Evolutionary conservation across 176 grass and related monocot species (phyloP), one percentile per base, ranked within the genome.

Genomic region (Hordeum vulgare): DNA sequence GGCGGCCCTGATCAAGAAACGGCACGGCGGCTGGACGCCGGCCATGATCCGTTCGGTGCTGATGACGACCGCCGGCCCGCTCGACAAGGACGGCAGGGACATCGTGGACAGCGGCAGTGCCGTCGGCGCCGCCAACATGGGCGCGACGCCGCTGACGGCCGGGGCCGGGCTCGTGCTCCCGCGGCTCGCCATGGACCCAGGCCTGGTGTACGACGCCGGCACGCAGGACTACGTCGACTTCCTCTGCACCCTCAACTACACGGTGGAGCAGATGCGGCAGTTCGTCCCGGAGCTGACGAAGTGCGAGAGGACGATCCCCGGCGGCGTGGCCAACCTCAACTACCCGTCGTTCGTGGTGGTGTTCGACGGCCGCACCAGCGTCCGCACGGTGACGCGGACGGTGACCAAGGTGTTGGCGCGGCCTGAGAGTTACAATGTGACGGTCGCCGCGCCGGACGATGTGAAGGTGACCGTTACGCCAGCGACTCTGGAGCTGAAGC

Each of bases 21-120:
- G 34, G 26, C 65, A 90, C 58, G 59, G 20, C 11, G 54, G 27
- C 53, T 90, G 85, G 91, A 78, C 81, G 42, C 91, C 87, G 1
- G 87, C 91, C 63, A 90, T 90, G 91, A 70, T 93, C 12, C 72
- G 88, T 7, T 93, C 88, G 25, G 88, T 88, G 28, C 84, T 93
- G 9, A 83, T 90, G 47, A 93, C 91, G 44, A 85, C 91, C 8
- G 88, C 91, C 9, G 59, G 56, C 20, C 26, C 35, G 5, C 85
- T 90, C 11, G 88, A 93, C 81, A 85, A 85, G 73, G 11, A 36
- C 9, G 65, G 47, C 20, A 66, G 81, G 3, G 23, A 26, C 6
- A 90, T 90, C 35, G 12, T 62, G 5, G 74, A 76, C 66, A 25
- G 63, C 26, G 75, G 77, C 0, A 67, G 0, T 21, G 34, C 14